Conservation (phyloP, 768 basidiomycete species). For the Trametes gibbosa region DNA sequence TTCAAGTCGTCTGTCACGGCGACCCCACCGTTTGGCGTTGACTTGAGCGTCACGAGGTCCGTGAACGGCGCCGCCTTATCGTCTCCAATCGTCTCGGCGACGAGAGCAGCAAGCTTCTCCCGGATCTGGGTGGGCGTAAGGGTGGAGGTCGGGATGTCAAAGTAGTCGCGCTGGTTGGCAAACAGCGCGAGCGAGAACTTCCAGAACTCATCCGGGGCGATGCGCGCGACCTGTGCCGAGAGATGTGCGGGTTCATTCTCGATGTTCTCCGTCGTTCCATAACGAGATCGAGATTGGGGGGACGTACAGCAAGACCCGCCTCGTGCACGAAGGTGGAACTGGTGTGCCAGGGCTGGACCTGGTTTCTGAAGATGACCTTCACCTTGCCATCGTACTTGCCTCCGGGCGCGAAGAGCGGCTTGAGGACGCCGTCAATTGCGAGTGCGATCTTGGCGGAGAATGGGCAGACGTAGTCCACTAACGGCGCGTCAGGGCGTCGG, state of each 20-base stretch:
- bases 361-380: constrained; percentile 66
- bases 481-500: neutral
- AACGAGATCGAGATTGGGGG: too few relatives aligned
- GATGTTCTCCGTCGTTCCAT: neutral
- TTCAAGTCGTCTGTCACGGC: constrained; percentile 84
- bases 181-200: constrained; percentile 67
- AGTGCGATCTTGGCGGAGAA: constrained; percentile 67
- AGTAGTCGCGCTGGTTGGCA: constrained; percentile 73
- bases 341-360: constrained; percentile 80
- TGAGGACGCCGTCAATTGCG: constrained; percentile 57
- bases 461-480: constrained; percentile 88
- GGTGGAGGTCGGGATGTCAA: constrained; percentile 67
- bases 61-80: constrained; percentile 51
- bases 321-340: constrained; percentile 78
- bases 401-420: constrained; percentile 52
- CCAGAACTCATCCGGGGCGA: constrained; percentile 81
- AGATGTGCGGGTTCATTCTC: neutral
- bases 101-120: constrained; percentile 64
- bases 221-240: constrained; percentile 54
- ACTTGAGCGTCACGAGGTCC: constrained; percentile 61
- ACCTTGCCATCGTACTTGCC: constrained; percentile 72
- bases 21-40: constrained; percentile 74
- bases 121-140: constrained; percentile 72
- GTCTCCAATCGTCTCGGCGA: constrained; percentile 49
- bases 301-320: constrained; percentile 71